Base-by-base conservation (phyloP, 1,284 basidiomycete species). In the Rhodotorula sp. region DNA sequence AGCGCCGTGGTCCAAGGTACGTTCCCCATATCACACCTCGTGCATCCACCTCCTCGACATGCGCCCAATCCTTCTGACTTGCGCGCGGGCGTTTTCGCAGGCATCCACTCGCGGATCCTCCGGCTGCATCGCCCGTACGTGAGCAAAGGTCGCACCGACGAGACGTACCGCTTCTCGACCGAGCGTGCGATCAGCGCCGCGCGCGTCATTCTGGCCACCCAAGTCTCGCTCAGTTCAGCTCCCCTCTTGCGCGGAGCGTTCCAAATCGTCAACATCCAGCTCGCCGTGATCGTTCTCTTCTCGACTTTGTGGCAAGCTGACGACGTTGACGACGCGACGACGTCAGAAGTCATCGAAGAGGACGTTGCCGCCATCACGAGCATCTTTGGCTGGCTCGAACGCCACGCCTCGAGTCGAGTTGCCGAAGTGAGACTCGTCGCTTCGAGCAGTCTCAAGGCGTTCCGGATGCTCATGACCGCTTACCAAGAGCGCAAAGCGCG, bases 61-160 rank as follows among this genome's bases (percentile, higher is more conserved):
- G 48, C 15, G 8, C 14, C 15, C 18, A 20, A 3, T 8, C 20
- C 18, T 51, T 51, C 49, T 43, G 39, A 51, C 51, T 52, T 14
- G n/a, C 51, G 21, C 23, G 12, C 23, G 51, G 23, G n/a, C 12
- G 14, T 52, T 8, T n/a, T 16, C n/a, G 8, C 62, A 76, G 63
- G 66, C 10, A 52, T 76, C 48, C 63, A 70, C 49, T 66, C 73
- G 16, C 75, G 77, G n/a, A 67, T 75, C 34, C 64, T 76, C 7
- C 75, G 77, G 7, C 65, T 78, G 5, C 72, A 78, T 56, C 73
- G 77, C n/a, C 77, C 77, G 2, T 69, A 72, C 56, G 61, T 75
- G 34, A 61, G 60, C 1, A 68, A 73, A n/a, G 77, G 77, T 1
- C 76, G 64, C 26, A 46, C 54, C 5, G 63, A 57, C 6, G 20